Evolutionary conservation across 2,329 filamentous ascomycete species (phyloP), one percentile per base, ranked within the genome.

Genomic region (Didymella segeticola): DNA sequence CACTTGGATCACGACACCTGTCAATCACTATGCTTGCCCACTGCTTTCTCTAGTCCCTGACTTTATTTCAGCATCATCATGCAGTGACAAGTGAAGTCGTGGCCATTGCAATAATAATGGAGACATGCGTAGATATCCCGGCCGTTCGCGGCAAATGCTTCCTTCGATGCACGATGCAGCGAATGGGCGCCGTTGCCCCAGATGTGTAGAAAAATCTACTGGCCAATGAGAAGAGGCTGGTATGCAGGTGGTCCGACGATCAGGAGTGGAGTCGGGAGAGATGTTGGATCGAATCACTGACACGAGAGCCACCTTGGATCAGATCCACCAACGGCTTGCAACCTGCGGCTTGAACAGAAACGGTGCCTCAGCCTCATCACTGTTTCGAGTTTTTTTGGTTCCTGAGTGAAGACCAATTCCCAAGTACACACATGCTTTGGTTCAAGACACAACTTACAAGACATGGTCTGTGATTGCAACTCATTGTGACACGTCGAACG

Each of bases 221-320:
- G 37, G 11, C 64, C 67, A 70, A 68, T 69, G 42, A 62, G 26
- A 39, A 41, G 31, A 23, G 25, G 36, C 17, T 11, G 20, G 42
- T 29, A 60, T 53, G 61, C 63, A 64, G 58, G 61, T 66, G 57
- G 63, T 65, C 47, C 30, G 67, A 65, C 60, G 62, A 61, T 62
- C 42, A 56, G 47, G 37, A 50, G 49, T 46, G 53, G 58, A 54
- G 31, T 59, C 47, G 49, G 59, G 50, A 43, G 31, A 34, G 49
- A n/a, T n/a, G n/a, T n/a, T n/a, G 31, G 38, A 47, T 37, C 61
- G 63, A 69, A 68, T 62, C 60, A 62, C 43, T 46, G 46, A 43
- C 46, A 15, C 14, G 47, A 50, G 62, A 48, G 52, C 53, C 45
- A 47, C 50, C 49, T 54, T 57, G 52, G 23, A n/a, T 26, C 27